Percentiles rank a stretch among this genome's conserved stretches.
phyloP scores from a whole-genome alignment of 2,329 filamentous ascomycete genomes.

The Lizonia empirigonia region DNA sequence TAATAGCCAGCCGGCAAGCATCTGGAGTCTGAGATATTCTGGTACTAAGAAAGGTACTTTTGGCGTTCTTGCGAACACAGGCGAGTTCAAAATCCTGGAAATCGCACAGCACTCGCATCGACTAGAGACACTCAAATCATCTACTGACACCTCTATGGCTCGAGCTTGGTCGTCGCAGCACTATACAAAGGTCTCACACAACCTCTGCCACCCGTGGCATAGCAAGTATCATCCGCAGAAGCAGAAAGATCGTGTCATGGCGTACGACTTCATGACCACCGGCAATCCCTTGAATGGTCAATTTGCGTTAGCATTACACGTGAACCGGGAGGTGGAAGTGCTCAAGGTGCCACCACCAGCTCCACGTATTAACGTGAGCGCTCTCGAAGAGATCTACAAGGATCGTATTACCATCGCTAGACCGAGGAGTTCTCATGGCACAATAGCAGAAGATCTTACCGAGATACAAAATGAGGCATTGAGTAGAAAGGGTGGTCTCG shows the following conservation, averaged over 20 bases:
- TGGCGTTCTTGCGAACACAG: conserved; percentile 63
- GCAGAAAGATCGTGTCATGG: conserved; percentile 59
- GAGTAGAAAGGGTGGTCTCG: conserved; percentile 35
- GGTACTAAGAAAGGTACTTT: conserved; percentile 63
- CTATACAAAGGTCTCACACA: conserved; percentile 53
- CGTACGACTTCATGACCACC: conserved; percentile 65
- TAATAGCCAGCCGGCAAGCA: conserved; percentile 55
- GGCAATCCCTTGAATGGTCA: conserved; percentile 54
- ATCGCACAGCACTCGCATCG: conserved; percentile 57
- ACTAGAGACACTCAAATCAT: conserved; percentile 28
- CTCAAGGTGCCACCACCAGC: conserved; percentile 54
- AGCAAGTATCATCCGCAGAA: conserved; percentile 51
- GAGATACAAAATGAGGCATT: conserved; percentile 40
- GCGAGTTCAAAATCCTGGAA: conserved; percentile 63
- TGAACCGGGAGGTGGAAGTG: conserved; percentile 58
- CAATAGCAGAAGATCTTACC: conserved; percentile 43
- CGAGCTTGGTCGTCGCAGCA: conserved; percentile 50
- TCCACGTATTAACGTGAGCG: conserved; percentile 51
- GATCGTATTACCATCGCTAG: conserved; percentile 40
- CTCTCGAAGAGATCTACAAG: conserved; percentile 51
- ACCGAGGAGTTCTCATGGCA: conserved; percentile 37
- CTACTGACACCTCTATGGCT: conserved; percentile 26
- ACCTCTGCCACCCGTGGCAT: conserved; percentile 53
- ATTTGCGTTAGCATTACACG: conserved; percentile 59
- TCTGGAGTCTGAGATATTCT: conserved; percentile 68